phyloP scores from a whole-genome alignment of 179 eudicot species.

The Beta macrorhiza region DNA sequence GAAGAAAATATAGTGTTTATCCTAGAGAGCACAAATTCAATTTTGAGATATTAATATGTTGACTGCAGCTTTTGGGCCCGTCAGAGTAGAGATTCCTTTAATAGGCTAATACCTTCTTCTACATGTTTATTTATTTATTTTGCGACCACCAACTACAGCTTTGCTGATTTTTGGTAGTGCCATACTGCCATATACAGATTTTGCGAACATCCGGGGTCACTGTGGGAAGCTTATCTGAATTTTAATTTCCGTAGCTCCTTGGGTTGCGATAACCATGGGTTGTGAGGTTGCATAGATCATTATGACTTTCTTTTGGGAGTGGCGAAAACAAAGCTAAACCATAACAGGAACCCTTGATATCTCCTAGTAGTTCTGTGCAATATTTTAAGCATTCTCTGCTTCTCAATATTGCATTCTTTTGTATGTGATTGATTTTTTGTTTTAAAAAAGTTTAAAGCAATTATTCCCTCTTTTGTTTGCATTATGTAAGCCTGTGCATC shows the following conservation, averaged over 20 bases:
- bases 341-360: too few species aligned
- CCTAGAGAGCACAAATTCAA: not conserved
- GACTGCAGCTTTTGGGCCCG: not conserved
- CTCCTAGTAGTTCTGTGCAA: too few species aligned
- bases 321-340: too few species aligned
- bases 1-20: not conserved
- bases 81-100: not conserved
- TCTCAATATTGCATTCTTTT: too few species aligned
- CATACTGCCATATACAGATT: not conserved
- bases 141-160: not conserved
- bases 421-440: not conserved
- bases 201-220: too few species aligned
- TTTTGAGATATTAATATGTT: not conserved
- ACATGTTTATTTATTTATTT: too few species aligned
- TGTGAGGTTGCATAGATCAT: not conserved
- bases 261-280: not conserved
- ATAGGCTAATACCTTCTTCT: not conserved
- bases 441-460: not conserved
- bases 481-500: not conserved
- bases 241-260: not conserved
- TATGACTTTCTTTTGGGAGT: too few species aligned
- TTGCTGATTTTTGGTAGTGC: not conserved
- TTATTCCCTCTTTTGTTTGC: not conserved
- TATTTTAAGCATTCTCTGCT: too few species aligned
- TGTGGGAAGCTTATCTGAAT: too few species aligned